Percentiles rank a stretch among this genome's conserved stretches.
These are phyloP conservation scores for Phaeophleospora eucalypticola DNA, from an alignment of 2,329 filamentous ascomycete species.

Conservation along the genomic window DNA sequence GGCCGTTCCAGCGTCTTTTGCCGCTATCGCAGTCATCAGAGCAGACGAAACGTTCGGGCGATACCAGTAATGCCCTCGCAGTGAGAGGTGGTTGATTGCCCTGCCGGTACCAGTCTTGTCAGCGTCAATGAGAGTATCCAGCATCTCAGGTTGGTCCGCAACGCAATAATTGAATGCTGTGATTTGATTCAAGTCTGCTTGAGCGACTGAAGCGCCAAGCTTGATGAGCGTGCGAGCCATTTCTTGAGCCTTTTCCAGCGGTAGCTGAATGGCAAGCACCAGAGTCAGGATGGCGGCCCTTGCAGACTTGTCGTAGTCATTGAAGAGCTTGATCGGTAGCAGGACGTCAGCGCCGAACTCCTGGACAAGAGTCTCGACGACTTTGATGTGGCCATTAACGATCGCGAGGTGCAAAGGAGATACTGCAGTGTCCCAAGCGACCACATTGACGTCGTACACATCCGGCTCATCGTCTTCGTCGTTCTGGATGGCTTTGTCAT, in stretches of 20 bases:
- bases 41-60: constrained; percentile 42
- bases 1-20: constrained; percentile 51
- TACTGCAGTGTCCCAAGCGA: constrained; percentile 74
- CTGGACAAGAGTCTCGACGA: constrained; percentile 63
- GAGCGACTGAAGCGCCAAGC: constrained; percentile 67
- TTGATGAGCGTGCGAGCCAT: constrained; percentile 64
- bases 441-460: constrained; percentile 70
- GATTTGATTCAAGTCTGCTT: constrained; percentile 62
- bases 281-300: constrained; percentile 64
- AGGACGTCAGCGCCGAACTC: constrained; percentile 74
- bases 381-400: constrained; percentile 63
- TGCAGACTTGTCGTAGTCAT: constrained; percentile 46
- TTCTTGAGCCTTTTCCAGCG: constrained; percentile 57
- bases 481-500: constrained; percentile 47
- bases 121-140: constrained; percentile 45
- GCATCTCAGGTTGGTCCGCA: constrained; percentile 45
- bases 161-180: constrained; percentile 66
- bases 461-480: constrained; percentile 67
- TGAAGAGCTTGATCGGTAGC: constrained; percentile 65
- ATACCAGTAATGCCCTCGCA: constrained; percentile 36
- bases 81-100: constrained; percentile 62
- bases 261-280: constrained; percentile 62
- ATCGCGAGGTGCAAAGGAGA: constrained; percentile 78
- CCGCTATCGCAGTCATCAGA: constrained; percentile 56
- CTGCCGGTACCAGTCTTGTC: constrained; percentile 60